Evolutionary conservation across 169 alveolate genomes (phyloP), one percentile per base, ranked within the genome.

Genomic region (Cryptosporidium ubiquitum): DNA sequence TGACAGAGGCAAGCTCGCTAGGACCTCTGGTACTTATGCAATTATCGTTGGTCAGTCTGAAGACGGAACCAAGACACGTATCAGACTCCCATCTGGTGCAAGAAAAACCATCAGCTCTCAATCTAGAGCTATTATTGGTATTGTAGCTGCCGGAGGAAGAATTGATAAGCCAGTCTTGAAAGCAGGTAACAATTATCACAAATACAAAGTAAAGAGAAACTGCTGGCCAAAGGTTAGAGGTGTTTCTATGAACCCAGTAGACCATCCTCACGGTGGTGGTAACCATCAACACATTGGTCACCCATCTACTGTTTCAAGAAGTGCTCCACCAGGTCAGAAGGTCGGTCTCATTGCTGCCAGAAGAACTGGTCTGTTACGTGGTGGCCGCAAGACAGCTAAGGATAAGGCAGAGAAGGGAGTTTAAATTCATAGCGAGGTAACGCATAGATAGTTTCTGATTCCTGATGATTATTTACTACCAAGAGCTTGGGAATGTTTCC

Each of bases 201-300:
- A 97, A 95, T 98, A 96, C 96, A 97, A 96, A 94, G 99, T 97
- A 66, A 97, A 98, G 97, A 94, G 99, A 91, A 98, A 98, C 94
- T 96, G 98, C 98, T 98, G 99, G 99, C 99, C 99, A 40, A 97
- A 94, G 92, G 99, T 98, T 91, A 96, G 99, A 93, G 99, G 99
- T 96, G 99, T 97, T 39, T 99, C 99, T 64, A 98, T 98, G 99
- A 98, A 98, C 98, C 99, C 99, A 60, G 99, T 98, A 51, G 99
- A 98, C 91, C 99, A 98, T 93, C 99, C 99, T 29, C 99, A 98
- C 94, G 99, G 99, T 91, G 99, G 99, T 93, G 99, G 99, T 95
- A 97, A 97, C 95, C 97, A 96, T 84, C 92, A 85, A 40, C 99
- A 98, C 94, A 97, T 98, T 73, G 99, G 99, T 85, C 99, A 98